Conservation (phyloP, 108 stramenopile species). For the Hondaea fermentalgiana region DNA sequence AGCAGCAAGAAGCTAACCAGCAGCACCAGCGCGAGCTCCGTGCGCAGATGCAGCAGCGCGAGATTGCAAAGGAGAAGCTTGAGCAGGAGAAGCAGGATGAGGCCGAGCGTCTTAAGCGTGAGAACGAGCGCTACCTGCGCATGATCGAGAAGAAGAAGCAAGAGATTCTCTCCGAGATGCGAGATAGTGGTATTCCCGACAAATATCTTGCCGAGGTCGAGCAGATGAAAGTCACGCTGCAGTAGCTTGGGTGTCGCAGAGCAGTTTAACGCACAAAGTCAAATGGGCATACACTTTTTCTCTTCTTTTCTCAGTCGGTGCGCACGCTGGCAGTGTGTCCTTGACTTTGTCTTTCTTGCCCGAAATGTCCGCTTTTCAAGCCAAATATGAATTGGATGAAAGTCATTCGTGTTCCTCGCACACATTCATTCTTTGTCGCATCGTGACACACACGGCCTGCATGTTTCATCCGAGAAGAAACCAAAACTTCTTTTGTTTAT, state of each 20-base stretch:
- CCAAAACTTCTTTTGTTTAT: too few relatives aligned
- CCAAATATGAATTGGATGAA: too few relatives aligned
- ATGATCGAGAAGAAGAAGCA: constrained; percentile 19
- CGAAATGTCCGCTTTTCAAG: too few relatives aligned
- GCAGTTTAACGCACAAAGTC: too few relatives aligned
- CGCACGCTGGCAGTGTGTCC: too few relatives aligned
- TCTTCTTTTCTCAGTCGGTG: too few relatives aligned
- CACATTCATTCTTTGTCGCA: too few relatives aligned
- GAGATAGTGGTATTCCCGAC: background rate
- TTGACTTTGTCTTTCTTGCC: too few relatives aligned
- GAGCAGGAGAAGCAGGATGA: background rate
- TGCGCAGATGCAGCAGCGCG: background rate
- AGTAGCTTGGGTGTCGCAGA: background rate
- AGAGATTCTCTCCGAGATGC: background rate
- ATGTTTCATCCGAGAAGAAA: too few relatives aligned
- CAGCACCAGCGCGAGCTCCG: constrained; percentile 1
- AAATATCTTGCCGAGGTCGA: constrained; percentile 8
- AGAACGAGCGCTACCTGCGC: constrained; percentile 6
- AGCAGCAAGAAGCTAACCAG: background rate
- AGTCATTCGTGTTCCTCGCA: too few relatives aligned
- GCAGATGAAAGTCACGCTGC: constrained; percentile 3
- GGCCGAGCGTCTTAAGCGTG: background rate
- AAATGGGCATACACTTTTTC: too few relatives aligned
- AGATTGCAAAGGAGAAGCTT: background rate
- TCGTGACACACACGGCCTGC: too few relatives aligned